A percentile compares a stretch with the other conserved stretches of the same genome.
phyloP scores from a whole-genome alignment of 768 basidiomycete genomes.

The Termitomyces eurrhizus region DNA sequence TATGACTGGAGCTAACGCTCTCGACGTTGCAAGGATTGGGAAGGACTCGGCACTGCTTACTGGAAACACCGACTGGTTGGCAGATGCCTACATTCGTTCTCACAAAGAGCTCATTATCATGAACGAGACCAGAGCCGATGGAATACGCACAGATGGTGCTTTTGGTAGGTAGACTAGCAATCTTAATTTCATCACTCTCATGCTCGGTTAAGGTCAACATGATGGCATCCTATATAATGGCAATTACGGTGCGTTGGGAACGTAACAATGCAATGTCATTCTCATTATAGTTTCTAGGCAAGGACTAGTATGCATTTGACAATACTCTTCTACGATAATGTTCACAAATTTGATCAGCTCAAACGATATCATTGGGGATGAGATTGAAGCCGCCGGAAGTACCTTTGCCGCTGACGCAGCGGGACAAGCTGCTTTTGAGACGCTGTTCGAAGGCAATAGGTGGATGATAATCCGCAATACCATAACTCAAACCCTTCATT shows the following conservation, averaged over 20 bases:
- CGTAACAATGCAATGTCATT: background rate
- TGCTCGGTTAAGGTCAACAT: slow-evolving; percentile 42
- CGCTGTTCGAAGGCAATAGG: slow-evolving; percentile 22
- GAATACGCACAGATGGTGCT: slow-evolving; percentile 53
- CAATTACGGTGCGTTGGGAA: slow-evolving; percentile 50
- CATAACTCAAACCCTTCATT: slow-evolving; percentile 55
- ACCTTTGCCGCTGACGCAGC: slow-evolving; percentile 43
- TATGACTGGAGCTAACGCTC: slow-evolving; percentile 51
- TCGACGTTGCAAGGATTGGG: slow-evolving; percentile 60
- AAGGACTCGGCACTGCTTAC: slow-evolving; percentile 46
- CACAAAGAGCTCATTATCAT: slow-evolving; percentile 54
- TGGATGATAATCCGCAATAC: slow-evolving; percentile 72
- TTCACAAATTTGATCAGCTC: slow-evolving; percentile 30
- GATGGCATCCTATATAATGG: slow-evolving; percentile 65
- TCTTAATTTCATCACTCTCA: background rate
- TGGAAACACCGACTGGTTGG: slow-evolving; percentile 39
- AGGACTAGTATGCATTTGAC: slow-evolving; percentile 36
- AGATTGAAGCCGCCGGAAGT: slow-evolving; percentile 58
- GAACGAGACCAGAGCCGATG: slow-evolving; percentile 49
- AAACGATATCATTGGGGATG: slow-evolving; percentile 59
- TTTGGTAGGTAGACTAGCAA: slow-evolving; percentile 31
- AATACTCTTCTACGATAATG: background rate
- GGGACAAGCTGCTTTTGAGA: slow-evolving; percentile 45
- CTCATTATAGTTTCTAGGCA: slow-evolving; percentile 29
- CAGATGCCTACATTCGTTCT: slow-evolving; percentile 46